These are phyloP conservation scores for Aureobasidium sp. DNA, from an alignment of 2,329 filamentous ascomycete genomes.

Conservation along the genomic window DNA sequence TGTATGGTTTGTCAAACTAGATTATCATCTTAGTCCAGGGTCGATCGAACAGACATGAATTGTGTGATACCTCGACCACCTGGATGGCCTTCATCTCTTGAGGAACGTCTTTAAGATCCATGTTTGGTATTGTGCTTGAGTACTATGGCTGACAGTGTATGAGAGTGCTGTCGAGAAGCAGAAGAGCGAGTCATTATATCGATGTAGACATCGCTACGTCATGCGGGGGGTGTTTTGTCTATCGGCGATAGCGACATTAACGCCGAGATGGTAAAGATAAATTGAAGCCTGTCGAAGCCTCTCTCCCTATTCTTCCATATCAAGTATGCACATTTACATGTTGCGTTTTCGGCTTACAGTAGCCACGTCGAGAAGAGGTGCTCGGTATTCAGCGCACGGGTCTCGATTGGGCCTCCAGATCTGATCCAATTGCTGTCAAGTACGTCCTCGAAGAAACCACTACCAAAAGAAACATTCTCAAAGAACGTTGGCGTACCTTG, in stretches of 20 bases:
- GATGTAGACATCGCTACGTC: background rate
- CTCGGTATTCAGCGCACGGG: background rate
- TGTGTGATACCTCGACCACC: conserved; percentile 34
- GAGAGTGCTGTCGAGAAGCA: background rate
- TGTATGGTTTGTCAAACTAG: conserved; percentile 48
- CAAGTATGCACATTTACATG: background rate
- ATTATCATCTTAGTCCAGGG: background rate
- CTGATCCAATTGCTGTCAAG: background rate
- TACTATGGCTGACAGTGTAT: background rate
- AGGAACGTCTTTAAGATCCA: conserved; percentile 27
- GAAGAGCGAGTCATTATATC: background rate
- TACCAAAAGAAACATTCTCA: too few relatives aligned
- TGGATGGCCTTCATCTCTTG: conserved; percentile 42
- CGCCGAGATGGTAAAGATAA: background rate
- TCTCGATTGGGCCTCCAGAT: background rate
- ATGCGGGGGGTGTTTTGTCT: background rate
- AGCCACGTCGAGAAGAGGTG: too few relatives aligned
- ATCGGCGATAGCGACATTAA: background rate
- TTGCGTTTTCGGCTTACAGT: background rate
- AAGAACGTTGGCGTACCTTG: background rate
- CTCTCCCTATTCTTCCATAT: background rate
- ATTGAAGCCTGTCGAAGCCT: background rate
- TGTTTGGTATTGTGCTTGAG: background rate
- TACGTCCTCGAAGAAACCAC: background rate
- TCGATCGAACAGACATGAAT: background rate